Base-by-base conservation (phyloP, 1,284 basidiomycete genomes). In the Rhodotorula sp. region DNA sequence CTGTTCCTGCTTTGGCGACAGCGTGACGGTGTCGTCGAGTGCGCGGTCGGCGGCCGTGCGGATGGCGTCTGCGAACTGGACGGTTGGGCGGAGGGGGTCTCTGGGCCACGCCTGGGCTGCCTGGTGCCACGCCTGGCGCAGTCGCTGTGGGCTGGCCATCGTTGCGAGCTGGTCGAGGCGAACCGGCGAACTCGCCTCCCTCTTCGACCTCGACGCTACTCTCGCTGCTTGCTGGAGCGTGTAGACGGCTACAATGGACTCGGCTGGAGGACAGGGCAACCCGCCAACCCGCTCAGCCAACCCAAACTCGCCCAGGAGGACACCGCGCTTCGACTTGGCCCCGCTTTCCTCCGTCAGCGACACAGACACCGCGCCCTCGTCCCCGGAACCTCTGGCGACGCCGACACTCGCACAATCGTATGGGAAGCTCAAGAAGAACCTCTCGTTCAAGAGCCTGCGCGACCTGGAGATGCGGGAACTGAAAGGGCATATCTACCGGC, bases 401-500 rank as follows among this genome's bases (percentile, higher is more conserved):
- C 76, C 76, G 26, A 74, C 71, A 5, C 62, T 76, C 44, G 59
- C 70, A 16, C 64, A 77, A 48, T 62, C 56, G 26, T 75, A 73
- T 59, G 62, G 60, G 24, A 52, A 60, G 24, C 30, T 77, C 15
- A 51, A 64, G 7, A 60, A 64, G 64, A 75, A 70, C 58, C 68
- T 78, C 48, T 65, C 62, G 44, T 69, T 76, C 64, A 74, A 70
- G 37, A 55, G 30, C 2, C 53, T 78, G 28, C 24, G 65, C 3
- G 74, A 76, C 8, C 46, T 77, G 46, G 75, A 76, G 54, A 30
- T 65, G 15, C 51, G 58, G 68, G 88, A 87, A 66, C 88, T 90
- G 0, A 83, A 86, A 54, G 87, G 85, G 78, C 87, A 92, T 77
- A 86, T 95, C 2, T 95, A 92, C 91, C 84, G 92, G 50, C 60